phyloP scores from a whole-genome alignment of 441 rosid genomes.

The Mallotus repandus region DNA sequence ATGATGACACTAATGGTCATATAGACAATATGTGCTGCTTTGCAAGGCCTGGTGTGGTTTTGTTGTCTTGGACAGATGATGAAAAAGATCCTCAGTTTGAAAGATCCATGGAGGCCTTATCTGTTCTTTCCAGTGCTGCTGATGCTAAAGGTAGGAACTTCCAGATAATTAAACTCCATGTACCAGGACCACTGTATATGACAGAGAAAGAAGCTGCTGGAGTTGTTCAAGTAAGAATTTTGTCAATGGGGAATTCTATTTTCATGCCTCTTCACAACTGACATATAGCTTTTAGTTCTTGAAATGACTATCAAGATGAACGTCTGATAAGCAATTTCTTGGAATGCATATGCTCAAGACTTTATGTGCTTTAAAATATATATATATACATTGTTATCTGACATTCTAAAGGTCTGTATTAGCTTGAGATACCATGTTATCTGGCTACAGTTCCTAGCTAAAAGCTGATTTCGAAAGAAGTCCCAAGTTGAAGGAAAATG shows the following conservation, averaged over 20 bases:
- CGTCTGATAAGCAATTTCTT: background rate
- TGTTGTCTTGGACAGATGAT: slow-evolving; percentile 80
- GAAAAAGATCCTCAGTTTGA: slow-evolving; percentile 67
- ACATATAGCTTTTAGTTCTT: background rate
- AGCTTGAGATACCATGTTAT: background rate
- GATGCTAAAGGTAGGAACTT: slow-evolving; percentile 77
- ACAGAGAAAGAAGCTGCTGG: slow-evolving; percentile 82
- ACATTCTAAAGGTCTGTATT: background rate
- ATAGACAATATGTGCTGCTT: slow-evolving; percentile 97
- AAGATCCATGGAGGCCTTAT: slow-evolving; percentile 59
- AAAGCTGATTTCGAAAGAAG: background rate
- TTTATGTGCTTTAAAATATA: too few species aligned
- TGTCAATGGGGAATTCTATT: slow-evolving; percentile 4
- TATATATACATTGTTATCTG: background rate
- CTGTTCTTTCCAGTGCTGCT: slow-evolving; percentile 48
- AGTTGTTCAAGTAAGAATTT: slow-evolving; percentile 54
- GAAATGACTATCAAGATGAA: background rate
- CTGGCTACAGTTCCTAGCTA: background rate
- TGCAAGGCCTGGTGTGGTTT: slow-evolving; percentile 76
- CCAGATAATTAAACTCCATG: slow-evolving; percentile 67
- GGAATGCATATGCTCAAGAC: background rate
- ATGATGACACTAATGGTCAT: slow-evolving; percentile 95
- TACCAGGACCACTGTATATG: slow-evolving; percentile 87
- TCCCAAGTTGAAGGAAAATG: background rate
- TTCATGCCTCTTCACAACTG: slow-evolving; percentile 16